Base-by-base conservation (phyloP, 139 green algal genomes). In the Chlamydomonas sp. region DNA sequence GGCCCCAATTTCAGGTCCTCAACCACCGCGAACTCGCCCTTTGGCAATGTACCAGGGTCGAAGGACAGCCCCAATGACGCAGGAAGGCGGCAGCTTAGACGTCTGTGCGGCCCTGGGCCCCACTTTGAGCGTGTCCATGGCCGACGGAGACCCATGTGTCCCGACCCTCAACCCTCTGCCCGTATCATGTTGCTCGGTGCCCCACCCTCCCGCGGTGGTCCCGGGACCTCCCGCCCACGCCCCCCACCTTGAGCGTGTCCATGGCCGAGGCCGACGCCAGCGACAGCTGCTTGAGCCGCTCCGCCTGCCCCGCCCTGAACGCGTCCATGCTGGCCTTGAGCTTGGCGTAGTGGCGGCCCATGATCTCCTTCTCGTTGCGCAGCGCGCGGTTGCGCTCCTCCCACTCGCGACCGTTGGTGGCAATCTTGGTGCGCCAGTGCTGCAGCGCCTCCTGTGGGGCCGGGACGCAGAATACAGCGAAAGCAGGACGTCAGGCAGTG, bases 341-440 rank as follows among this genome's bases (percentile, higher is more conserved):
- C 74, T 92, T 85, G 2, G 90, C 88, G 90, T 99, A 97, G 91
- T 98, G 96, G 6, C 92, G 89, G 5, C 85, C 79, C 94, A 99
- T 96, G 82, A 95, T 94, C 79, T 98, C 96, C 93, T 98, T 98
- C 88, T 98, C 96, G 5, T 91, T 83, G 0, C 93, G 85, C 92
- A 99, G 93, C 63, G 95, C 93, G 1, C 84, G 74, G 81, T 93
- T 93, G 77, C 94, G 89, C 87, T 96, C 94, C 89, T 95, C 94
- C 96, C 96, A 99, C 89, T 99, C 96, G 2, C 90, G 80, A 17
- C 68, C 91, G 88, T 95, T 97, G 84, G 92, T 95, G 71, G 93
- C 88, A 63, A 97, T 97, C 93, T 97, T 98, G 77, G 93, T 95
- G 76, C 96, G 91, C 96, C 96, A 98, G 90, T 97, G 94, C 79